Base-by-base conservation (phyloP, 2,329 filamentous ascomycete species). In the Emmonsiellopsis sp. region DNA sequence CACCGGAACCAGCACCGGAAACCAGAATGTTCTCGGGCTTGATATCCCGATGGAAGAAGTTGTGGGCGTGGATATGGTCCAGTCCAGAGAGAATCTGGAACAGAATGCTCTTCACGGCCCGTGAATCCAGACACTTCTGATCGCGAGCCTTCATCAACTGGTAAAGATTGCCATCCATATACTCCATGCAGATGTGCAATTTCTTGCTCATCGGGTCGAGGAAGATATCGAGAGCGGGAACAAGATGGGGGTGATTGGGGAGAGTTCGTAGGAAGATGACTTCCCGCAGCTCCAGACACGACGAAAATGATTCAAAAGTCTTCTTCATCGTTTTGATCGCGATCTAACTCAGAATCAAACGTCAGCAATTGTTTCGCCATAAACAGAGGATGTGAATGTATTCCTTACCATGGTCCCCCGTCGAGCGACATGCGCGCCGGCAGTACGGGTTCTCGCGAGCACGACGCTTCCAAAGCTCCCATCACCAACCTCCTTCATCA, bases 241-340 rank as follows among this genome's bases (percentile, higher is more conserved):
- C 93, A 36, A 98, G 81, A 70, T 98, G 93, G 62, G 84, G 83
- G 67, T 98, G 93, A 44, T 81, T 77, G 2, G 93, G 93, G 13
- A 98, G 77, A 9, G 90, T 92, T 65, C 89, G 85, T 46, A 98
- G 77, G 72, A 98, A 98, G 68, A 98, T 93, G 60, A 98, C 93
- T 71, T 98, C 93, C 57, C 93, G 86, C 52, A 98, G 81, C 71
- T 98, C 93, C 58, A 96, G 74, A 69, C 93, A 98, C 51, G 90
- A 87, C 13, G 82, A 76, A 66, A 96, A 90, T 1, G 88, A 95
- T 63, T 97, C 91, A 64, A 97, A 98, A 0, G 87, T 91, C 81
- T 98, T 98, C 80, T 98, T 98, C 93, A 98, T 98, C 5, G 93
- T 97, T 75, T 98, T 98, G 74, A 98, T 96, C 43, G 93, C 93